Conservation (phyloP, 495 filamentous ascomycete species). For the Penicillium cosmopolitanum region DNA sequence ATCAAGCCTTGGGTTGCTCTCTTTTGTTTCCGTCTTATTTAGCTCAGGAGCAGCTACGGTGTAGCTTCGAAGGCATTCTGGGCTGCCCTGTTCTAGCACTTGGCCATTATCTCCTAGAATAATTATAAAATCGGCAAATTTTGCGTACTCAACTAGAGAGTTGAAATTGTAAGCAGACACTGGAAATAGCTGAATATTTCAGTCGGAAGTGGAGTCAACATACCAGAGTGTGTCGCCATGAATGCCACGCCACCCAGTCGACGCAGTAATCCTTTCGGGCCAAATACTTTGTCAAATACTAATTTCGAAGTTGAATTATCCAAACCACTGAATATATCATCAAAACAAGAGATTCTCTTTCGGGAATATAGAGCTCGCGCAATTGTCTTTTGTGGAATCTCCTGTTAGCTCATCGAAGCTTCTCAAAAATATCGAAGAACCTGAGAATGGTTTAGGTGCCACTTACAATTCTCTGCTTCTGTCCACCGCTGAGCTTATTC, state of each 20-base stretch:
- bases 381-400: conserved; percentile 26
- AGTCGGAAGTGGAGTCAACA: neutral
- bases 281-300: conserved; percentile 52
- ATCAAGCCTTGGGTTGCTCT: neutral
- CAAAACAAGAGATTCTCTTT: conserved; percentile 45
- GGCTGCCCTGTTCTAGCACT: conserved; percentile 19
- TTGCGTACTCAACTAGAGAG: conserved; percentile 6
- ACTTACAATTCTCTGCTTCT: conserved; percentile 61
- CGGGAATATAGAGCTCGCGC: conserved; percentile 52
- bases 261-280: conserved; percentile 44
- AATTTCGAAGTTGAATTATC: conserved; percentile 51
- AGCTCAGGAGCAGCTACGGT: neutral
- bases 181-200: neutral
- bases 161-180: neutral
- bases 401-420: neutral
- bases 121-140: conserved; percentile 21
- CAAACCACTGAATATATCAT: conserved; percentile 55
- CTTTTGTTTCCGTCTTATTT: neutral
- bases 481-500: conserved; percentile 80
- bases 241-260: conserved; percentile 22
- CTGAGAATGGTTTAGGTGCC: neutral
- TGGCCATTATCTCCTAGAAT: conserved; percentile 18
- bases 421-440: neutral
- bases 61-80: conserved; percentile 10
- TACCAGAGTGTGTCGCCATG: conserved; percentile 23